A percentile compares a stretch with the other conserved stretches of the same genome.
These are phyloP conservation scores for Carex scoparia DNA, from an alignment of 176 grass and related monocot species.

Conservation along the genomic window DNA sequence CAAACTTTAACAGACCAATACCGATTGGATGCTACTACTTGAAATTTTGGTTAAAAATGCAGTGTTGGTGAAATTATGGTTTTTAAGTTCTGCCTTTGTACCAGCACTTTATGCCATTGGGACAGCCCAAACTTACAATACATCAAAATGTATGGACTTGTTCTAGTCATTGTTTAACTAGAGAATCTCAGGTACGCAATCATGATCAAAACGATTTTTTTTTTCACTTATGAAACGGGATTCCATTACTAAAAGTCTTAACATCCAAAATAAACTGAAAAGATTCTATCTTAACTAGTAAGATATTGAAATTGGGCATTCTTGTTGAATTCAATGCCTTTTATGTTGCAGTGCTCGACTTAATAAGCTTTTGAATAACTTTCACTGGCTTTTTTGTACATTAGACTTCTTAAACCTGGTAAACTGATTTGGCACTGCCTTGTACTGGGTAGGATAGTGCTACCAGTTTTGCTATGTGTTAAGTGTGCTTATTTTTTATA, in stretches of 20 bases:
- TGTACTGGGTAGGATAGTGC: background rate
- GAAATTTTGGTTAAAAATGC: background rate
- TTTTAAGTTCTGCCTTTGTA: background rate
- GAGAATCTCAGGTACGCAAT: background rate
- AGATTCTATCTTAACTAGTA: background rate
- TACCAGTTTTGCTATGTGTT: background rate
- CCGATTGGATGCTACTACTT: background rate
- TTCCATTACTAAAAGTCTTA: background rate
- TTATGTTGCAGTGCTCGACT: background rate
- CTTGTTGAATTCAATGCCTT: too few relatives aligned
- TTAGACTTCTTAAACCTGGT: background rate
- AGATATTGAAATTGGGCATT: background rate
- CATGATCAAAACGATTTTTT: background rate
- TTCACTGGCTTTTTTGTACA: background rate
- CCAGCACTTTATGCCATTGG: background rate
- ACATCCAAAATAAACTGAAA: background rate
- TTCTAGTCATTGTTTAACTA: background rate
- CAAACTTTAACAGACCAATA: background rate
- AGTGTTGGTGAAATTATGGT: background rate
- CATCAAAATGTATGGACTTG: background rate
- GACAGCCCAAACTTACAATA: background rate
- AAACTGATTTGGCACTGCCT: background rate
- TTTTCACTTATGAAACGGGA: background rate
- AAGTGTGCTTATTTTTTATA: background rate
- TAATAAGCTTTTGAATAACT: background rate